These are phyloP conservation scores for Septoria linicola DNA, from an alignment of 2,329 filamentous ascomycete species.

Conservation along the genomic window DNA sequence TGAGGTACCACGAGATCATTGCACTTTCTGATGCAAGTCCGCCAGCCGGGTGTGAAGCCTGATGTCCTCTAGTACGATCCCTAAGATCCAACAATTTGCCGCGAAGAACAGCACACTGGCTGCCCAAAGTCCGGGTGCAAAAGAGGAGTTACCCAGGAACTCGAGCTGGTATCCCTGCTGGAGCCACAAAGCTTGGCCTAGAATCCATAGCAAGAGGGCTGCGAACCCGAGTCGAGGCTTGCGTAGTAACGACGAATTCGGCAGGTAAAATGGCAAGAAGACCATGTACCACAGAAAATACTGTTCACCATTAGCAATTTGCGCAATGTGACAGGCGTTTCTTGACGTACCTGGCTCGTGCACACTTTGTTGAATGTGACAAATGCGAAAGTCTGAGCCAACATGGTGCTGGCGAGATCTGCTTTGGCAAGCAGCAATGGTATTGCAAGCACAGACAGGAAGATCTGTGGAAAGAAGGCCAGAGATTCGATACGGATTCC, in stretches of 20 bases:
- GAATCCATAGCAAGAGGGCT: constrained; percentile 71
- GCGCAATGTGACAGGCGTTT: neutral
- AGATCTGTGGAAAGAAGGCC: constrained; percentile 84
- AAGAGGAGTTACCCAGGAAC: constrained; percentile 72
- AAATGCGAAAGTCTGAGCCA: constrained; percentile 95
- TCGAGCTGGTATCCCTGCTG: constrained; percentile 53
- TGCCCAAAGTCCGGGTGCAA: constrained; percentile 78
- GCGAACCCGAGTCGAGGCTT: constrained; percentile 60
- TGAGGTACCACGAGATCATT: constrained; percentile 19
- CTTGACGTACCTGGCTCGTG: constrained; percentile 77
- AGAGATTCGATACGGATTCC: constrained; percentile 67
- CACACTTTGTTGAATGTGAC: constrained; percentile 99
- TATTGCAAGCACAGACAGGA: constrained; percentile 74
- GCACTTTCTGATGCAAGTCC: constrained; percentile 13
- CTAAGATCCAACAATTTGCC: constrained; percentile 84
- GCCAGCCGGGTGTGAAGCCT: constrained; percentile 21
- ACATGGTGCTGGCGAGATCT: constrained; percentile 78
- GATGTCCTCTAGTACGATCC: constrained; percentile 71
- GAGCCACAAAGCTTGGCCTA: constrained; percentile 60
- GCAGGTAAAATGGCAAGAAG: constrained; percentile 87
- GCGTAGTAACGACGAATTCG: constrained; percentile 68
- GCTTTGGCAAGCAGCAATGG: constrained; percentile 75
- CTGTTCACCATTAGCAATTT: constrained; percentile 48
- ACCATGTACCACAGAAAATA: constrained; percentile 99
- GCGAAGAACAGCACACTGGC: constrained; percentile 76